Conservation (phyloP, 768 basidiomycete species). For the Pleurotus djamor region DNA sequence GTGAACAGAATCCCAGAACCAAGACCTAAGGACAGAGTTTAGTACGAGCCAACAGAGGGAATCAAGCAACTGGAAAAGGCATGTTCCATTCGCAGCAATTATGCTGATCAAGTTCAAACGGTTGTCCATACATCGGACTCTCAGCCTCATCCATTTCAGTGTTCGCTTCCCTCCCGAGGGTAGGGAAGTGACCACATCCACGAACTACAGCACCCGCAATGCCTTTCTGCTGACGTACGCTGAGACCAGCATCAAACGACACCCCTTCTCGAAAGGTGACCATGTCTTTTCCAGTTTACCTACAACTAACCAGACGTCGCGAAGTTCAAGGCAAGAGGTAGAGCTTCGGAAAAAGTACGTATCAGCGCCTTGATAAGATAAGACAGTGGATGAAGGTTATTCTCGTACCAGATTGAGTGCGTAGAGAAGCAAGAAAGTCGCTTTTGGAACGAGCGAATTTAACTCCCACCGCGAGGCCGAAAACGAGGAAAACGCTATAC, state of each 20-base stretch:
- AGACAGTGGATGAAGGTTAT: too few species aligned
- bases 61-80: constrained; percentile 5
- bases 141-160: neutral
- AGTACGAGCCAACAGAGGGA: neutral
- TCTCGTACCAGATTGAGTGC: constrained; percentile 5
- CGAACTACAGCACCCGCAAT: constrained; percentile 7
- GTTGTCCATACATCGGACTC: constrained; percentile 4
- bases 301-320: constrained; percentile 5
- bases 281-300: constrained; percentile 7
- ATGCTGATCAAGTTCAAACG: constrained; percentile 9
- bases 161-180: neutral
- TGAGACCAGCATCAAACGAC: neutral
- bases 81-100: constrained; percentile 9
- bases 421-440: constrained; percentile 5
- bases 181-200: neutral
- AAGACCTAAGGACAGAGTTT: neutral
- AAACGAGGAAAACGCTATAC: constrained; percentile 1
- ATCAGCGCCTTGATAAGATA: constrained; percentile 1
- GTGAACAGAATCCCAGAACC: constrained; percentile 5
- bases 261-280: neutral
- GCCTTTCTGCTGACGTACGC: constrained; percentile 6
- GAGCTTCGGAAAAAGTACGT: neutral
- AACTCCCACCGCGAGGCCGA: constrained; percentile 4
- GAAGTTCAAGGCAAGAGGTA: constrained; percentile 6
- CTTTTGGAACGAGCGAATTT: constrained; percentile 3